Evolutionary conservation across 768 basidiomycete species (phyloP).

Genomic region (Melanogaster broomeanus): DNA sequence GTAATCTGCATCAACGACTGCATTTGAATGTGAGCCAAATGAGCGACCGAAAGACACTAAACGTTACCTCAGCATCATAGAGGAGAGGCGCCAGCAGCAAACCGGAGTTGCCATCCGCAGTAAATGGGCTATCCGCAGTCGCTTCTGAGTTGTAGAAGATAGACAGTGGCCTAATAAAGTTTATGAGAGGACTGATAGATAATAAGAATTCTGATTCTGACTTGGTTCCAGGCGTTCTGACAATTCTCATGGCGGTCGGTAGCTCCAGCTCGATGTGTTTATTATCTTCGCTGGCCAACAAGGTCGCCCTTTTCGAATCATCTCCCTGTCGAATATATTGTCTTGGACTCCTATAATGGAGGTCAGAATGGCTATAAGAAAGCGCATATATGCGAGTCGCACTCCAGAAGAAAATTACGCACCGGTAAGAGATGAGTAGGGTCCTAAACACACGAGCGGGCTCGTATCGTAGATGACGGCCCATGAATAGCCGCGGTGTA

Average conservation of each 20-base stretch:
- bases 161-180: slow-evolving; percentile 35
- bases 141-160: slow-evolving; percentile 62
- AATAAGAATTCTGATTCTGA: slow-evolving; percentile 24
- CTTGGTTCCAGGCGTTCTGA: slow-evolving; percentile 55
- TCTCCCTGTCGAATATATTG: slow-evolving; percentile 22
- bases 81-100: slow-evolving; percentile 58
- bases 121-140: slow-evolving; percentile 8
- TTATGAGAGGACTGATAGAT: background rate
- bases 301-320: slow-evolving; percentile 11
- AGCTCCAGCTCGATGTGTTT: slow-evolving; percentile 46
- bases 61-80: slow-evolving; percentile 59
- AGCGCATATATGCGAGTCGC: slow-evolving; percentile 23
- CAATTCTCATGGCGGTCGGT: slow-evolving; percentile 62
- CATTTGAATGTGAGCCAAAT: slow-evolving; percentile 5
- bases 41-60: background rate
- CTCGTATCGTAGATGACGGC: slow-evolving; percentile 75
- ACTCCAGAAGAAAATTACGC: slow-evolving; percentile 8
- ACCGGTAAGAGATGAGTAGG: slow-evolving; percentile 77
- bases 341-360: slow-evolving; percentile 17
- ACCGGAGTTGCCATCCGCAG: slow-evolving; percentile 16
- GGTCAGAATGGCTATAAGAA: slow-evolving; percentile 8
- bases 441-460: slow-evolving; percentile 75
- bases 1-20: slow-evolving; percentile 57
- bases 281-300: slow-evolving; percentile 15
- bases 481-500: slow-evolving; percentile 64